Evolutionary conservation across 495 filamentous ascomycete genomes (phyloP).

Genomic region (Neurospora sp.): DNA sequence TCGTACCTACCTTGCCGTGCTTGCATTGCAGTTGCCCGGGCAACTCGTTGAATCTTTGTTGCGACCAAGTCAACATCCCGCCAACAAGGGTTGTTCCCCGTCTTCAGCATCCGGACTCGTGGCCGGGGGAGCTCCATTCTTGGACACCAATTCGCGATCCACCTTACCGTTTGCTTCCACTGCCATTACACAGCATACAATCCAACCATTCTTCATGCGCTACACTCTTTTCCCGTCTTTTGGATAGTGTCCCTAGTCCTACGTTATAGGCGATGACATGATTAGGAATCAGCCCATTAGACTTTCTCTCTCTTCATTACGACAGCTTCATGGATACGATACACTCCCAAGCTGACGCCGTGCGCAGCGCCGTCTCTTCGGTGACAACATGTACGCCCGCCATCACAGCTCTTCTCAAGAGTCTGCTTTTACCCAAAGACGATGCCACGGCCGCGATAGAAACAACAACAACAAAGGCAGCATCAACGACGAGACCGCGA

Average conservation of each 20-base stretch:
- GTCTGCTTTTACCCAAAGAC: constrained; percentile 33
- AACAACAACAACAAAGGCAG: constrained; percentile 1
- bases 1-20: not conserved
- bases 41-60: not conserved
- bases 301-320: constrained; percentile 1
- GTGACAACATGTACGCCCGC: constrained; percentile 42
- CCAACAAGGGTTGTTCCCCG: not conserved
- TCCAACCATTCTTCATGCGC: not conserved
- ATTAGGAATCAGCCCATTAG: constrained; percentile 21
- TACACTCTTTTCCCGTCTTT: constrained; percentile 1
- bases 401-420: constrained; percentile 38
- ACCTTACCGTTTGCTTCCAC: not conserved
- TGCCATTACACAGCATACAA: not conserved
- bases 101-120: not conserved
- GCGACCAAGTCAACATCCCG: not conserved
- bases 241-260: constrained; percentile 5
- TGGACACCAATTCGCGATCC: constrained; percentile 2
- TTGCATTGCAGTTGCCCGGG: not conserved
- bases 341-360: constrained; percentile 33
- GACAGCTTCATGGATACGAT: constrained; percentile 34
- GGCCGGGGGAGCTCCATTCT: not conserved
- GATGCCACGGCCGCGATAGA: constrained; percentile 15
- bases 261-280: constrained; percentile 9
- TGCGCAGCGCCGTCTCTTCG: constrained; percentile 40
- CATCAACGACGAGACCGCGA: constrained; percentile 13